Base-by-base conservation (phyloP, 169 alveolate species). In the Plasmodium ovale region DNA sequence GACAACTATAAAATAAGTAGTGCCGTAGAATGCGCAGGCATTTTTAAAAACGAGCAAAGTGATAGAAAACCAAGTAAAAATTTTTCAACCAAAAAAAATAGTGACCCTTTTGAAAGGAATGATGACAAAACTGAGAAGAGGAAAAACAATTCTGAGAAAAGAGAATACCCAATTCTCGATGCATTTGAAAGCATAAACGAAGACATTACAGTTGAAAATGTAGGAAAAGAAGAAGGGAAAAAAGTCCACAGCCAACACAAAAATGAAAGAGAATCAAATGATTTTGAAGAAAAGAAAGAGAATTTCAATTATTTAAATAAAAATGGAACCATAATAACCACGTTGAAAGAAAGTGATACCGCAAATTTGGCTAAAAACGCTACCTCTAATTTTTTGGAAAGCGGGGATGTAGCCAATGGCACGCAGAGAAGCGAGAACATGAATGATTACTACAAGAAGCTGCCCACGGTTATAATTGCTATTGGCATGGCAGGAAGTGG, bases 401-500 rank as follows among this genome's bases (percentile, higher is more conserved):
- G 14, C 29, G 44, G 47, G 14, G 31, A 51, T 7, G 67, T 12
- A 60, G 42, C 16, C 2, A 16, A 53, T 7, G 53, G 44, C 5
- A 25, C 64, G 35, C 53, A 77, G 1, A 77, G 14, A 14, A 54
- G 33, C 29, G 73, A 56, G 16, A 31, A 77, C 47, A 12, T 77
- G 68, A 77, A 59, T 44, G 74, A 77, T n/a, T 77, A 77, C 39
- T 77, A 77, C 31, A 44, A 77, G 44, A 56, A 77, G n/a, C 29
- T 77, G 44, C 88, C 88, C 59, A 77, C 74, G 33, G 88, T 77
- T 77, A 60, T 77, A 60, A 77, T 77, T 54, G 88, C 31, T 65
- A 94, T 88, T 96, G 88, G 99, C 25, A 97, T 97, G 99, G 99
- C 99, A 2, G 99, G 99, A 7, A 96, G 98, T 51, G 99, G 99